A percentile compares a stretch with the other conserved stretches of the same genome.
These are phyloP conservation scores for Begonia peltatifolia DNA, from an alignment of 306 rosid species.

Conservation along the genomic window DNA sequence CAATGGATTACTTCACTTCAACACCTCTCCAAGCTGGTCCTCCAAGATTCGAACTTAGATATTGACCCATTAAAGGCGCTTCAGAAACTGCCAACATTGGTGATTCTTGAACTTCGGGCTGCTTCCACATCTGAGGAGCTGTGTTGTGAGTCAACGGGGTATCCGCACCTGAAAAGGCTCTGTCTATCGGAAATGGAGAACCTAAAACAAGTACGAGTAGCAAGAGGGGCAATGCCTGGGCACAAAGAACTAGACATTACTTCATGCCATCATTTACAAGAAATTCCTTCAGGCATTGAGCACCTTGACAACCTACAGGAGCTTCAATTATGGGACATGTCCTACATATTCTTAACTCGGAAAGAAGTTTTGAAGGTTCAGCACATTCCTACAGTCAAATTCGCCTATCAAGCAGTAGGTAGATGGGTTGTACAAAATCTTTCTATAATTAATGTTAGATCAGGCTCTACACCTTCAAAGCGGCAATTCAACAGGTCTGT, in stretches of 20 bases:
- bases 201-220: not conserved
- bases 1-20: not conserved
- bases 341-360: not conserved
- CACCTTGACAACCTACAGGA: not conserved
- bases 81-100: not conserved
- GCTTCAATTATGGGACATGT: not conserved
- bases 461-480: not conserved
- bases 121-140: not conserved
- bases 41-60: not conserved
- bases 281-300: slow-evolving; percentile 1
- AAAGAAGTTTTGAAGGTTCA: not conserved
- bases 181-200: not conserved
- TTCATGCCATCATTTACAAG: not conserved
- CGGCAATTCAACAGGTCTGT: too few species aligned
- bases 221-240: slow-evolving; percentile 2
- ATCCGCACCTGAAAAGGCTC: not conserved
- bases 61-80: not conserved
- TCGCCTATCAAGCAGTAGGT: not conserved
- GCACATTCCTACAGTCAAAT: not conserved
- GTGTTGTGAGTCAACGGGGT: not conserved
- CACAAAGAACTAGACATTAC: not conserved
- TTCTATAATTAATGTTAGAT: not conserved
- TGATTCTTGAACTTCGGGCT: not conserved
- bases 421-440: slow-evolving; percentile 1
- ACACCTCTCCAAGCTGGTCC: slow-evolving; percentile 1